Evolutionary conservation across 2,329 filamentous ascomycete genomes (phyloP).

Genomic region (Trichoderma hamatum): DNA sequence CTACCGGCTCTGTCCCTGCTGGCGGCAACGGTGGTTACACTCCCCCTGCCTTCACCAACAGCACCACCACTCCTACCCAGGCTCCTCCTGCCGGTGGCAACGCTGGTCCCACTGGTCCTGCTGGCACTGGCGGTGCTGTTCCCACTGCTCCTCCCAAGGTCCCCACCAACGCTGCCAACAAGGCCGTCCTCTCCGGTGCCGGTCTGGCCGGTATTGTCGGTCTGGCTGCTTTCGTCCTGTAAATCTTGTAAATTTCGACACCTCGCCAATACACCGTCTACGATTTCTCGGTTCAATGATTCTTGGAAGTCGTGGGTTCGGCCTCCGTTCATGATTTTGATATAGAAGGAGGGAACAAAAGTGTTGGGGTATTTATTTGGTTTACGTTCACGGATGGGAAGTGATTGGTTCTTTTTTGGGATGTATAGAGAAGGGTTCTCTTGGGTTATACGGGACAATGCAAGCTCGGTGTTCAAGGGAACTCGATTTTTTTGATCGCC

Average conservation of each 20-base stretch:
- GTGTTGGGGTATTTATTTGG: conserved; percentile 38
- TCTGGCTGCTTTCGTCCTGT: conserved; percentile 61
- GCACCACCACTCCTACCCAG: conserved; percentile 48
- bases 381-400: conserved; percentile 34
- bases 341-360: conserved; percentile 27
- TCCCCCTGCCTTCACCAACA: conserved; percentile 34
- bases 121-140: conserved; percentile 32
- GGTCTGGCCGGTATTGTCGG: conserved; percentile 63
- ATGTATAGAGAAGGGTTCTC: conserved; percentile 42
- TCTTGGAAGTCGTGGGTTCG: conserved; percentile 43
- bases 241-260: conserved; percentile 48
- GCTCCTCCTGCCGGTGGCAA: conserved; percentile 34
- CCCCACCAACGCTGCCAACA: conserved; percentile 59
- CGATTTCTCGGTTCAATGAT: conserved; percentile 42
- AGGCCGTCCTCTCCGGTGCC: conserved; percentile 59
- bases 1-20: conserved; percentile 34
- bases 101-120: conserved; percentile 35
- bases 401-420: conserved; percentile 37
- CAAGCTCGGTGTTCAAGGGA: conserved; percentile 32
- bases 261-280: conserved; percentile 42
- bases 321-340: conserved; percentile 46
- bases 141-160: conserved; percentile 40
- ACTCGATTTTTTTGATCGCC: conserved; percentile 26
- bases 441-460: conserved; percentile 42
- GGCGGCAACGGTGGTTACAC: conserved; percentile 37